phyloP scores from a whole-genome alignment of 176 grass and related monocot genomes.

The Otatea glauca region DNA sequence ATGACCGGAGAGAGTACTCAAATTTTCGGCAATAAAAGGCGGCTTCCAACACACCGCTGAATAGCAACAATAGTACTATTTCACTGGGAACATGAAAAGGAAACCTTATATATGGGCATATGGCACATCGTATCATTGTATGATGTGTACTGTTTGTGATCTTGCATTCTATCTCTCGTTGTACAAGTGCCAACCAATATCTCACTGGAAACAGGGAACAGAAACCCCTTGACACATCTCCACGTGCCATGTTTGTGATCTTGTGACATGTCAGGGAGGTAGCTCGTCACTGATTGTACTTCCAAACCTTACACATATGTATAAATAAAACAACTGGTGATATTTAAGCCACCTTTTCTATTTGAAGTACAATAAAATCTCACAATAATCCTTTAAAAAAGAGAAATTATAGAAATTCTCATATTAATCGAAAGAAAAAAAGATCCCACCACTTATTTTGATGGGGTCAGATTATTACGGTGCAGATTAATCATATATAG shows the following conservation, averaged over 20 bases:
- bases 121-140: background rate
- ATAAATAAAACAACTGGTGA: too few relatives aligned
- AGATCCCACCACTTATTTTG: too few relatives aligned
- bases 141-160: background rate
- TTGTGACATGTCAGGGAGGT: background rate
- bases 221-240: background rate
- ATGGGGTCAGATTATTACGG: too few relatives aligned
- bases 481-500: too few relatives aligned
- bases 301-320: background rate
- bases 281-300: background rate
- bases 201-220: background rate
- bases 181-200: background rate
- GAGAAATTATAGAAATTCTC: too few relatives aligned
- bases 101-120: background rate
- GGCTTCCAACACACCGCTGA: background rate
- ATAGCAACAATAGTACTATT: background rate
- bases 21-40: too few relatives aligned
- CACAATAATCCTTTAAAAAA: too few relatives aligned
- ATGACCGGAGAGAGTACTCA: too few relatives aligned
- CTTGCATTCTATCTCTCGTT: background rate
- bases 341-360: too few relatives aligned
- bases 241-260: slow-evolving; percentile 2
- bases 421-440: too few relatives aligned
- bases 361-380: too few relatives aligned
- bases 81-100: background rate